These are phyloP conservation scores for Volvox africanus DNA, from an alignment of 139 green algal genomes.

Conservation along the genomic window DNA sequence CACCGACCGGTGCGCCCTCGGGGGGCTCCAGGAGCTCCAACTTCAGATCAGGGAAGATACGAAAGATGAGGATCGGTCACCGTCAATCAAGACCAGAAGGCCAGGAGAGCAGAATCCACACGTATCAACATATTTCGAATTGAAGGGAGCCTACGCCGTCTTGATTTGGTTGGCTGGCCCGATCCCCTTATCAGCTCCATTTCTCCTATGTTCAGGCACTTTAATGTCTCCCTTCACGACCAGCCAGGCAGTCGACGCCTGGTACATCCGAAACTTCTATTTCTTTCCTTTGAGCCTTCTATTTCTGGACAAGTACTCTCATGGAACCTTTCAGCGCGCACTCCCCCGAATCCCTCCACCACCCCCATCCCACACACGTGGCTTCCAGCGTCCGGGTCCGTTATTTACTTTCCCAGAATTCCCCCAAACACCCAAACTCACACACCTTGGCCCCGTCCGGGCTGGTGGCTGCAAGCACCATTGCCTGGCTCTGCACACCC, in stretches of 20 bases:
- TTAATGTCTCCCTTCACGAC: too few species aligned
- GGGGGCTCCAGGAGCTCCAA: constrained; percentile 69
- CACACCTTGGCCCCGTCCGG: constrained; percentile 20
- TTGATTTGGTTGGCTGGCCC: neutral
- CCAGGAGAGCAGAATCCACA: neutral
- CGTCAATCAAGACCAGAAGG: neutral
- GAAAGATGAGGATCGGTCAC: neutral
- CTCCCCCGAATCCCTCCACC: too few species aligned
- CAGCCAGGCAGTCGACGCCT: too few species aligned
- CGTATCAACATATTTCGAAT: neutral
- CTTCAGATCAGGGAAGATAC: neutral
- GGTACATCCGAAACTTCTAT: too few species aligned
- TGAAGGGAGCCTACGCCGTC: too few species aligned
- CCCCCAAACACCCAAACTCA: neutral
- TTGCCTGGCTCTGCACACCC: constrained; percentile 71
- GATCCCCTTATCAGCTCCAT: neutral
- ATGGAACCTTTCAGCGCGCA: neutral
- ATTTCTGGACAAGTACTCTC: neutral
- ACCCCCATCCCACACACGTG: neutral
- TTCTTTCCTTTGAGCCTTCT: neutral
- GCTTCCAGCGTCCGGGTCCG: neutral
- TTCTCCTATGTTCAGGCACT: too few species aligned
- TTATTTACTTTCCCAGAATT: neutral
- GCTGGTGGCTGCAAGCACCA: constrained; percentile 59
- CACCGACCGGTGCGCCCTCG: constrained; percentile 71